Conservation (phyloP, 2,329 filamentous ascomycete species). For the Pseudopithomyces chartarum region DNA sequence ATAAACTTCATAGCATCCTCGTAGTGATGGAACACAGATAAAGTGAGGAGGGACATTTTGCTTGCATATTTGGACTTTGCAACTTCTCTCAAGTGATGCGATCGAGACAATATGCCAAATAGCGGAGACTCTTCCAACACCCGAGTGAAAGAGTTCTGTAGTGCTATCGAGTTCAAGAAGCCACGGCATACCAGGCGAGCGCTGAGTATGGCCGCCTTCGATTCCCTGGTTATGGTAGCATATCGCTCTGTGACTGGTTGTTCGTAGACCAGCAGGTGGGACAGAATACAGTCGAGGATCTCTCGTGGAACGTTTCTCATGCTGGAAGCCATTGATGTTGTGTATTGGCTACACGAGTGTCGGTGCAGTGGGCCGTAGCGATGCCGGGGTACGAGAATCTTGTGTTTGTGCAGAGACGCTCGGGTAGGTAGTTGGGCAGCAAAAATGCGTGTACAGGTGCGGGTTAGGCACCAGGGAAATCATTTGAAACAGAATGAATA, state of each 20-base stretch:
- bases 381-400: no score
- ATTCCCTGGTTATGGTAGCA: constrained; percentile 7
- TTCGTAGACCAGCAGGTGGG: constrained; percentile 2
- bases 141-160: constrained; percentile 4
- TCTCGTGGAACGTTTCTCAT: constrained; percentile 16
- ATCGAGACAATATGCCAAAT: no score
- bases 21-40: not conserved
- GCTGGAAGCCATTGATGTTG: not conserved
- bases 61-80: not conserved
- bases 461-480: not conserved
- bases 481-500: not conserved
- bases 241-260: constrained; percentile 12
- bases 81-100: no score
- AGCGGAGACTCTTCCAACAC: constrained; percentile 12
- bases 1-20: not conserved
- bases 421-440: not conserved
- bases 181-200: constrained; percentile 7
- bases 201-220: constrained; percentile 4
- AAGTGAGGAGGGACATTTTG: not conserved
- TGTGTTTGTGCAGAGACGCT: not conserved
- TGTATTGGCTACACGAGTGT: not conserved
- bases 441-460: not conserved
- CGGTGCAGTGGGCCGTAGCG: not conserved
- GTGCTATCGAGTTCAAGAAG: constrained; percentile 3
- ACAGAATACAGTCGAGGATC: constrained; percentile 9